Evolutionary conservation across 768 basidiomycete species (phyloP).

Genomic region (Lepiota subincarnata): DNA sequence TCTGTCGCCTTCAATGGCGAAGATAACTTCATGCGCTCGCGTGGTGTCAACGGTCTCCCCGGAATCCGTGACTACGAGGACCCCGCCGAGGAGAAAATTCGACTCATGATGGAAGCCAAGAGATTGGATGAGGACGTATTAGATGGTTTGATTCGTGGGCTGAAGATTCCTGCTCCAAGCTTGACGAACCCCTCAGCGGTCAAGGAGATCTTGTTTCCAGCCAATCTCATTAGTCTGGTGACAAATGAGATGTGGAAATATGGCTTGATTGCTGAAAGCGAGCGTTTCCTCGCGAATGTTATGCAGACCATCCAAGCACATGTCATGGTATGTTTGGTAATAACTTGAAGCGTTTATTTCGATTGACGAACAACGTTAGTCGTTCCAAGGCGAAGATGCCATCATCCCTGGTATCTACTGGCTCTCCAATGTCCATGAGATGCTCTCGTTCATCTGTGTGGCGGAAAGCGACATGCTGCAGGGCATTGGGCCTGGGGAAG

Average conservation of each 20-base stretch:
- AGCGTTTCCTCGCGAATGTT: constrained; percentile 95
- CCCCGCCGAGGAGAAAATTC: constrained; percentile 92
- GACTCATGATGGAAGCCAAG: constrained; percentile 86
- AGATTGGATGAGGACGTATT: constrained; percentile 92
- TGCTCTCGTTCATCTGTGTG: constrained; percentile 97
- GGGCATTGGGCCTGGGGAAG: constrained; percentile 95
- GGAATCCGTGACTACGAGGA: constrained; percentile 80
- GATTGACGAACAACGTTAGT: constrained; percentile 38
- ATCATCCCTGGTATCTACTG: constrained; percentile 97
- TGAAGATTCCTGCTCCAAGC: constrained; percentile 92
- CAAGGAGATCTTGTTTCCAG: constrained; percentile 98
- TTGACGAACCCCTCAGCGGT: constrained; percentile 88
- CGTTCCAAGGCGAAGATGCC: constrained; percentile 89
- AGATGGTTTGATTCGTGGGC: constrained; percentile 80
- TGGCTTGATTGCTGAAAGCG: constrained; percentile 93
- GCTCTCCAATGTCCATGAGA: constrained; percentile 99
- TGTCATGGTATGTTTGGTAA: constrained; percentile 70
- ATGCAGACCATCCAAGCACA: constrained; percentile 98
- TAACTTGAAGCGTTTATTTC: constrained; percentile 2
- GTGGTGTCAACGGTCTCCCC: constrained; percentile 55
- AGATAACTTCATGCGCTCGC: constrained; percentile 64
- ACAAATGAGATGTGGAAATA: constrained; percentile 99
- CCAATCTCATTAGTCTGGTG: constrained; percentile 93
- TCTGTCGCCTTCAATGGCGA: constrained; percentile 87
- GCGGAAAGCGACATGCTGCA: constrained; percentile 99